phyloP scores from a whole-genome alignment of 768 basidiomycete genomes.

The Gymnopilus junonius region DNA sequence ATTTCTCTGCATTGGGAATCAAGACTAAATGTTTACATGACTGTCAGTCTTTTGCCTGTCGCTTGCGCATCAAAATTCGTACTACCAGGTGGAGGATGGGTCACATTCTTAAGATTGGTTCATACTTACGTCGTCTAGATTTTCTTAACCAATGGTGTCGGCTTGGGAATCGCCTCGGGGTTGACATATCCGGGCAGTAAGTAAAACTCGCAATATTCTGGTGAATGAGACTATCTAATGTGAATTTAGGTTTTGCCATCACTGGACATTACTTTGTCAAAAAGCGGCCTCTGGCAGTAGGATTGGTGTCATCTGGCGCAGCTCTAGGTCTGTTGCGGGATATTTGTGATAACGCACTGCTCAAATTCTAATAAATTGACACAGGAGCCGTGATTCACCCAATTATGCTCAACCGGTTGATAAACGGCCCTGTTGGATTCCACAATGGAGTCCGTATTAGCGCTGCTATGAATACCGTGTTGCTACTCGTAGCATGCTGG shows the following conservation, averaged over 20 bases:
- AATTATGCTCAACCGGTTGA: conserved; percentile 59
- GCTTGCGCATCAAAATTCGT: conserved; percentile 34
- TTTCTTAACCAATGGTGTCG: conserved; percentile 56
- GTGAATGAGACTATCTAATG: background rate
- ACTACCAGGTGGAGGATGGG: conserved; percentile 35
- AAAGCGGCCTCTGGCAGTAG: conserved; percentile 52
- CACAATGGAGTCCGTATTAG: conserved; percentile 44
- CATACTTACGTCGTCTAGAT: conserved; percentile 34
- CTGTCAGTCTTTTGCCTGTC: conserved; percentile 39
- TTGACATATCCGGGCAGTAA: conserved; percentile 47
- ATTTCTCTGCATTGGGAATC: background rate
- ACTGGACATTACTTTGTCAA: conserved; percentile 57
- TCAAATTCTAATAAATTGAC: background rate
- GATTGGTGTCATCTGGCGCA: conserved; percentile 44
- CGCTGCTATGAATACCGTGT: conserved; percentile 35
- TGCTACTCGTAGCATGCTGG: conserved; percentile 36
- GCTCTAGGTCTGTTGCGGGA: conserved; percentile 28
- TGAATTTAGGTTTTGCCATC: conserved; percentile 39
- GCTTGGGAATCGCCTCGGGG: conserved; percentile 51
- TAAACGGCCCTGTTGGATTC: conserved; percentile 41
- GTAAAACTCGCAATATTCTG: background rate
- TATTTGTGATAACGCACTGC: background rate
- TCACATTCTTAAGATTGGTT: background rate
- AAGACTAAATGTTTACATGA: background rate
- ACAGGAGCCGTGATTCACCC: conserved; percentile 58